Base-by-base conservation (phyloP, 805 yeast genomes). In the Candida lessepsii region DNA sequence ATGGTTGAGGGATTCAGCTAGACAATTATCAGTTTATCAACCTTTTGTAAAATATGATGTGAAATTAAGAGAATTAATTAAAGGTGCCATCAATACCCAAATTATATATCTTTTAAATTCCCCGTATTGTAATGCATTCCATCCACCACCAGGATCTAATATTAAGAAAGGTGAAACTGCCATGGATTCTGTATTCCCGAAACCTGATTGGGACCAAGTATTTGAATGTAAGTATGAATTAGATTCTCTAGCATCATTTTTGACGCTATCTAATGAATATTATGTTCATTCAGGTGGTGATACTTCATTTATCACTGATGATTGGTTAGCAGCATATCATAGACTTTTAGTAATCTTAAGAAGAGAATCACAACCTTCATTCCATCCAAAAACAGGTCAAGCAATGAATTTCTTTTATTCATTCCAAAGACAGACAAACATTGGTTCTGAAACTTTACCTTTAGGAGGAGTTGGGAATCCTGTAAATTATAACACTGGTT, bases 121-220 rank as follows among this genome's bases (percentile, higher is more conserved):
- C 5, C 95, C 96, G 0, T 88, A 86, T 59, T 88, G 96, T 61
- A 88, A 88, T 60, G 96, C 96, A 0, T 89, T 86, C 66, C 95
- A 88, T 53, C 95, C 96, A 1, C 96, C 96, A 0, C 64, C 64
- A 3, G 63, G 54, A 5, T 71, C 81, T 1, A 65, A 65, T 0
- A 66, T 83, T 19, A 66, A 65, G 29, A 65, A 67, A 27, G 79
- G 76, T 21, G 61, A 71, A 2, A 66, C 84, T 5, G 73, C 81
- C 1, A 58, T 68, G 37, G 96, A 89, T 56, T 54, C 60, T 4
- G 96, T 88, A 4, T 57, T 51, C 25, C 96, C 96, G 1, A 51
- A 52, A 5, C 90, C 89, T 2, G 78, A 84, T 44, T 85, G 89
- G 80, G 57, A 58, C 13, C 67, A 68, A 18, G 95, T 86, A 0